phyloP scores from a whole-genome alignment of 2,329 filamentous ascomycete genomes.

The Alternaria novae-zelandiae region DNA sequence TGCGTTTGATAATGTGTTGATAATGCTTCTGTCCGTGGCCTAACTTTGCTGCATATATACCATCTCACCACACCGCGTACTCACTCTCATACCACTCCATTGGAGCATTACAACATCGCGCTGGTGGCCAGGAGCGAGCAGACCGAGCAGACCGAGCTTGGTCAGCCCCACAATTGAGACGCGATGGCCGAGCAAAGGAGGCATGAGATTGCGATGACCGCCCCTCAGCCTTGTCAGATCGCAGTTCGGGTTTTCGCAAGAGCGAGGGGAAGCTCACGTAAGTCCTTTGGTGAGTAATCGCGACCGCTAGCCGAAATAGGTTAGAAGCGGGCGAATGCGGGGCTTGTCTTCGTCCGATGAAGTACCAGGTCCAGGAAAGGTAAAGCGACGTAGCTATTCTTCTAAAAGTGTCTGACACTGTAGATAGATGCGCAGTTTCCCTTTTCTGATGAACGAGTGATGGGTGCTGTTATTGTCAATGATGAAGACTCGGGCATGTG shows the following conservation, averaged over 20 bases:
- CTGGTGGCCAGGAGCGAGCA: neutral
- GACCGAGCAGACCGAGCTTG: slow-evolving; percentile 6
- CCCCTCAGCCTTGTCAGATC: neutral
- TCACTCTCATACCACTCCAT: neutral
- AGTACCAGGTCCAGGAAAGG: neutral
- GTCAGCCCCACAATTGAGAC: neutral
- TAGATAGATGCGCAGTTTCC: too few species aligned
- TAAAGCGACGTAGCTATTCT: neutral
- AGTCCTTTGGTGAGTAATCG: neutral
- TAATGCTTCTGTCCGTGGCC: neutral
- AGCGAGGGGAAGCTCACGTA: neutral
- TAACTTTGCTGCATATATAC: neutral
- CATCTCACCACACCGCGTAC: neutral
- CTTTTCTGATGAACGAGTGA: neutral
- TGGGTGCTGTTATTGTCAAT: neutral
- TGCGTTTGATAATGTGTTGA: neutral
- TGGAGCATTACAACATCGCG: neutral
- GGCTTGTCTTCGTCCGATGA: neutral
- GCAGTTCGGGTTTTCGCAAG: neutral
- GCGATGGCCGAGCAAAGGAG: neutral
- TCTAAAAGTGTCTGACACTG: neutral
- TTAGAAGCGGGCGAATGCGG: neutral
- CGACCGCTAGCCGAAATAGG: neutral
- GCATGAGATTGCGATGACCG: neutral
- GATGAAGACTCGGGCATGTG: neutral